These are phyloP conservation scores for Juncus inflexus DNA, from an alignment of 176 grass and related monocot genomes.

Conservation along the genomic window DNA sequence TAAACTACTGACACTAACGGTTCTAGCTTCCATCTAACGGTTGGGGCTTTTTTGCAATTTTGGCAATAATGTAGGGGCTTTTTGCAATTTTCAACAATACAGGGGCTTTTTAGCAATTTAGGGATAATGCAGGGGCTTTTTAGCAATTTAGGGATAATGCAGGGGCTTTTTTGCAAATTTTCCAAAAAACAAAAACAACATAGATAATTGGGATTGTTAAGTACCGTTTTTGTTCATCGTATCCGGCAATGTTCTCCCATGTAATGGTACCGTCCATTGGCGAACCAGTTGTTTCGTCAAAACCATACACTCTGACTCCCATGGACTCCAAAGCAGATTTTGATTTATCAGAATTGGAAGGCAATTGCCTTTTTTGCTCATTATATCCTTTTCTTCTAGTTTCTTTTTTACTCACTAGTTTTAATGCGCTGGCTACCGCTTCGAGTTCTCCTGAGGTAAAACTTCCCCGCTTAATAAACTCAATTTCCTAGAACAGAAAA, in stretches of 20 bases:
- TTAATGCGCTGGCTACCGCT: conserved; percentile 59
- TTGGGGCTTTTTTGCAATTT: neutral
- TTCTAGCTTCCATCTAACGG: neutral
- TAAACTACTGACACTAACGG: neutral
- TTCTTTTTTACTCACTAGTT: conserved; percentile 59
- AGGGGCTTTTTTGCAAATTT: too few relatives aligned
- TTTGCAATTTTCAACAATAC: neutral
- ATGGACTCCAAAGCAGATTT: conserved; percentile 83
- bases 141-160: too few relatives aligned
- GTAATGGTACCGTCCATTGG: conserved; percentile 69
- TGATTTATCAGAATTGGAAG: conserved; percentile 55
- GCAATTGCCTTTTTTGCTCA: conserved; percentile 41
- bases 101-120: too few relatives aligned
- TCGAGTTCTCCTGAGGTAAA: conserved; percentile 77
- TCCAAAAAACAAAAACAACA: neutral
- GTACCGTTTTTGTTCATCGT: conserved; percentile 84
- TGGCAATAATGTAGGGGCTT: neutral
- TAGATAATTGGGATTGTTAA: neutral
- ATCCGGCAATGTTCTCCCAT: conserved; percentile 93
- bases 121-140: too few relatives aligned
- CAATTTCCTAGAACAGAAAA: conserved; percentile 52
- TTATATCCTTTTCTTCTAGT: conserved; percentile 47
- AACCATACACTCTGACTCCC: conserved; percentile 84
- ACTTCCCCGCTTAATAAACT: conserved; percentile 66
- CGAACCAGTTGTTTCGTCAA: conserved; percentile 68